Base-by-base conservation (phyloP, 176 grass and related monocot species). In the Oryza glaberrima region DNA sequence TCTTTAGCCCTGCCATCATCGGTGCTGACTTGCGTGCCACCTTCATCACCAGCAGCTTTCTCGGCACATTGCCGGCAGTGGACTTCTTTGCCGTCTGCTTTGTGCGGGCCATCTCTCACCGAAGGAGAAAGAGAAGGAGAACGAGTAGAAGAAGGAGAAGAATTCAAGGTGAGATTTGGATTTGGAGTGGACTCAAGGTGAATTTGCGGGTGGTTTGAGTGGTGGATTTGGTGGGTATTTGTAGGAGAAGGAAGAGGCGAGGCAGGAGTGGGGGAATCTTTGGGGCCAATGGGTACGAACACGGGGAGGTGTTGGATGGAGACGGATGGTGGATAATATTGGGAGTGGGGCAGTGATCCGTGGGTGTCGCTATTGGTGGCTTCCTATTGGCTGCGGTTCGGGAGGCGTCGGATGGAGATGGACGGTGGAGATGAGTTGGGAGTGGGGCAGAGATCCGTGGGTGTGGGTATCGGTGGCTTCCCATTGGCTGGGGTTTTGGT, bases 11-110 rank as follows among this genome's bases (percentile, higher is more conserved):
- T 2, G 91, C 94, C 0, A 89, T 97, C 0, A 87, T 85, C 56
- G 91, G 87, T 1, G 89, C 89, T 3, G 94, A 97, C 82, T 96
- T 96, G 56, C 94, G 69, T 20, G 91, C 94, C 12, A 89, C 91
- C 89, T 96, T 96, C 47, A 84, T 96, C 32, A 91, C 91, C 51
- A 93, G 86, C 81, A 93, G 89, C 94, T 93, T 93, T 6, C 94
- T 38, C 0, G 94, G 91, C 3, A 89, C 94, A 89, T 96, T 96
- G 43, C 88, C 88, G 19, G 91, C 91, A 0, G 86, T 93, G 0
- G 94, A 96, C 77, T 96, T 96, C 25, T 84, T 61, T 1, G 91
- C 91, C 9, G 88, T 93, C 82, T 96, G 91, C 88, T 96, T 96
- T 17, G 94, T 96, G 68, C 88, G 79, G 47, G 94, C 94, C 94